Percentiles rank a stretch among this genome's conserved stretches.
Conservation (phyloP, 2,329 filamentous ascomycete genomes). For the Beauveria brongniartii region DNA sequence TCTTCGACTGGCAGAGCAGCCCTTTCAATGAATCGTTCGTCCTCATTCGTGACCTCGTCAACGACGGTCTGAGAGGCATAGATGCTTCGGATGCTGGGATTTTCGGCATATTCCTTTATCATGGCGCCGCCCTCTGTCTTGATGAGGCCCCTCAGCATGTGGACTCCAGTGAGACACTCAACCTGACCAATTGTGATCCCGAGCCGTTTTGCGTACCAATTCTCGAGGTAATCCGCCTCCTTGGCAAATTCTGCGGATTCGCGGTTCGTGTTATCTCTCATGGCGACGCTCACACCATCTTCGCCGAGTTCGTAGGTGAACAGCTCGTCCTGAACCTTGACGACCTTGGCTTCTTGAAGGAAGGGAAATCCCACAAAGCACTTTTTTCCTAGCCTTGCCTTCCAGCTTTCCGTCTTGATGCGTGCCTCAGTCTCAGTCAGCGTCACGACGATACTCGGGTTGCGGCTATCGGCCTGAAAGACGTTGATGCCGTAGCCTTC, state of each 20-base stretch:
- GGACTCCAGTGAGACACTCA: slow-evolving; percentile 83
- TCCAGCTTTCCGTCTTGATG: slow-evolving; percentile 63
- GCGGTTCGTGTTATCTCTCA: slow-evolving; percentile 61
- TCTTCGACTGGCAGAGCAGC: slow-evolving; percentile 81
- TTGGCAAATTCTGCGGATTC: slow-evolving; percentile 79
- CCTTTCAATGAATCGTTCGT: slow-evolving; percentile 87
- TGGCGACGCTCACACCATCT: slow-evolving; percentile 55
- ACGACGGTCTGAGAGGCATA: slow-evolving; percentile 90
- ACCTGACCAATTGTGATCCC: slow-evolving; percentile 81
- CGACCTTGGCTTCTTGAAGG: slow-evolving; percentile 84
- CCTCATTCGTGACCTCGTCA: slow-evolving; percentile 81
- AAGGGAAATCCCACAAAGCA: slow-evolving; percentile 95
- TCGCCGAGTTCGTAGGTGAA: slow-evolving; percentile 75
- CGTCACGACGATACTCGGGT: slow-evolving; percentile 92
- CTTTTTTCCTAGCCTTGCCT: slow-evolving; percentile 70
- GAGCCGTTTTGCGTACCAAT: slow-evolving; percentile 80
- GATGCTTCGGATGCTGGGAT: slow-evolving; percentile 77
- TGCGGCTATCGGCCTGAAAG: slow-evolving; percentile 91
- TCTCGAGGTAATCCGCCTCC: slow-evolving; percentile 77
- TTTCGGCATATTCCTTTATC: slow-evolving; percentile 83
- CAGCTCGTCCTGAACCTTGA: slow-evolving; percentile 83
- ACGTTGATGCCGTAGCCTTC: slow-evolving; percentile 80
- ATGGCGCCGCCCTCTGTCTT: slow-evolving; percentile 89
- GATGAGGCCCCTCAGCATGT: slow-evolving; percentile 83
- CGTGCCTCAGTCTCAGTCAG: slow-evolving; percentile 66